These are phyloP conservation scores for Westerdykella sp. DNA, from an alignment of 2,329 filamentous ascomycete species.

Conservation along the genomic window DNA sequence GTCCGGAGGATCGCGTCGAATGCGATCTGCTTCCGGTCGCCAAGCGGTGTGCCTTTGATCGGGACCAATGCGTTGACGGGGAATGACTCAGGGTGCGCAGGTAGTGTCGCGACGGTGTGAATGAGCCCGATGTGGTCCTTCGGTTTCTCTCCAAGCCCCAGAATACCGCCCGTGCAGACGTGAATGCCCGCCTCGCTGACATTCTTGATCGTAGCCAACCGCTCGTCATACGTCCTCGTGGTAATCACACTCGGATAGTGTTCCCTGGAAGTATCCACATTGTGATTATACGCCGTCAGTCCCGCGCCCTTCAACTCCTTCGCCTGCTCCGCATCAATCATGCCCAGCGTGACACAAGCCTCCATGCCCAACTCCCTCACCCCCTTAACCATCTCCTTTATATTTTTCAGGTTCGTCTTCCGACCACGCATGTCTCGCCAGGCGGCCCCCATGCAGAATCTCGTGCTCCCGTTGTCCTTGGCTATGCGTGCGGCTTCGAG, in stretches of 20 bases:
- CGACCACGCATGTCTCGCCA: slow-evolving; percentile 93
- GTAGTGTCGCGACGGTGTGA: slow-evolving; percentile 74
- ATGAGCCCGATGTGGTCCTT: slow-evolving; percentile 77
- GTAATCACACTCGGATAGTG: slow-evolving; percentile 84
- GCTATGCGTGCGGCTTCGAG: slow-evolving; percentile 70
- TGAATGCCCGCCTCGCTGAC: slow-evolving; percentile 83
- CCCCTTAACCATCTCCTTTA: slow-evolving; percentile 78
- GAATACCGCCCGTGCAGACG: slow-evolving; percentile 83
- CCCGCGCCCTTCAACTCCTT: slow-evolving; percentile 76
- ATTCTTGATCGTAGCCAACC: slow-evolving; percentile 69
- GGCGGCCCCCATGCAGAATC: slow-evolving; percentile 92
- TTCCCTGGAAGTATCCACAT: slow-evolving; percentile 83
- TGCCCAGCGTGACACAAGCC: slow-evolving; percentile 85
- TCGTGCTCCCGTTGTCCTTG: slow-evolving; percentile 76
- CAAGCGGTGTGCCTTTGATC: slow-evolving; percentile 82
- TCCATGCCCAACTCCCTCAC: slow-evolving; percentile 82
- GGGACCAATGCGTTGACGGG: slow-evolving; percentile 87
- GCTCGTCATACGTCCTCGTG: slow-evolving; percentile 80
- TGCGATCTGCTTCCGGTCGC: slow-evolving; percentile 62
- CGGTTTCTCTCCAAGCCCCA: slow-evolving; percentile 74
- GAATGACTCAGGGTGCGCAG: slow-evolving; percentile 80
- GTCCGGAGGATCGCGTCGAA: slow-evolving; percentile 77
- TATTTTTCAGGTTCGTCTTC: slow-evolving; percentile 74
- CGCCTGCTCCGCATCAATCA: slow-evolving; percentile 79
- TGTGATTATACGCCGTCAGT: slow-evolving; percentile 90